phyloP scores from a whole-genome alignment of 2,329 filamentous ascomycete species.

The Chrysosporium queenslandicum region DNA sequence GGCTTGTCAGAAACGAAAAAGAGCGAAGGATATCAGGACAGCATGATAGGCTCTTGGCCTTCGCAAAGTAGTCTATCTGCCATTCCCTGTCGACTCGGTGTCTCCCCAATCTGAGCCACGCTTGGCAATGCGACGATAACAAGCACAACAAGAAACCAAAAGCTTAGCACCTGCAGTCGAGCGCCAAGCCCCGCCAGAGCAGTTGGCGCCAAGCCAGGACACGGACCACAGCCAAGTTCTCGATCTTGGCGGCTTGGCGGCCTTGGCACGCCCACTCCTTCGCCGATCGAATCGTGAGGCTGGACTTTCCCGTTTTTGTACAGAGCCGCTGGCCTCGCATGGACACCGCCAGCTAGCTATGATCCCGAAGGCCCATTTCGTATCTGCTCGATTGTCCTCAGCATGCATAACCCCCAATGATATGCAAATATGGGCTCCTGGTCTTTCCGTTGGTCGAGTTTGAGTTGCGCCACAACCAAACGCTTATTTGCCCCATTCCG shows the following conservation, averaged over 20 bases:
- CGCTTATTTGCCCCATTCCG: neutral
- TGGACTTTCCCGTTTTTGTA: neutral
- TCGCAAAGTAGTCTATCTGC: neutral
- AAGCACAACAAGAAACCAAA: neutral
- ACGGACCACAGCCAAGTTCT: slow-evolving; percentile 12
- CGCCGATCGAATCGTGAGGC: slow-evolving; percentile 1
- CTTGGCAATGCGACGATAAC: slow-evolving; percentile 6
- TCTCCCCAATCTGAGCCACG: neutral
- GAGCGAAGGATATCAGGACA: too few species aligned
- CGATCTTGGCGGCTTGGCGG: slow-evolving; percentile 2
- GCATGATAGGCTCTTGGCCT: too few species aligned
- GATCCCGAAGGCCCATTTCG: too few species aligned
- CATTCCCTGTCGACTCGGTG: too few species aligned
- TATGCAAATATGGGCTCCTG: too few species aligned
- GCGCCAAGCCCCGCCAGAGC: neutral
- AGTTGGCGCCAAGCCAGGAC: slow-evolving; percentile 4
- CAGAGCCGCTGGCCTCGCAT: too few species aligned
- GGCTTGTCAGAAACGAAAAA: neutral
- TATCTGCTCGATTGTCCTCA: too few species aligned
- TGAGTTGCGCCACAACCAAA: slow-evolving; percentile 1
- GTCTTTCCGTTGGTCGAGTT: neutral
- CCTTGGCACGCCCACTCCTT: neutral
- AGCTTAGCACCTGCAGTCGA: neutral
- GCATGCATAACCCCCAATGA: too few species aligned
- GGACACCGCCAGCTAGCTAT: too few species aligned